Base-by-base conservation (phyloP, 176 grass and related monocot species). In the Paspalum notatum region DNA sequence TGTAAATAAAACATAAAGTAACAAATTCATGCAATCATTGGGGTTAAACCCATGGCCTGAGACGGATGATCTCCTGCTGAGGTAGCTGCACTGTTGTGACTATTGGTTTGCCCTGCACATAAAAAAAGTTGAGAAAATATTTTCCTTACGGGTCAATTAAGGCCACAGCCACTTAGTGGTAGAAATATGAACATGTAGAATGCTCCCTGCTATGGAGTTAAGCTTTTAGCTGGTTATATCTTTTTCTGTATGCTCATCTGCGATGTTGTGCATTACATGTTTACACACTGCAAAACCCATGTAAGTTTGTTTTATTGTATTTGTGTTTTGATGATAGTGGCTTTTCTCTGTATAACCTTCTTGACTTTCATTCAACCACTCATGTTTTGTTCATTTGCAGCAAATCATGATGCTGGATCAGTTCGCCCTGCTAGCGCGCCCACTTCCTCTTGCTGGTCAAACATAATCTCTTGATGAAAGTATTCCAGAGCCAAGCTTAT, bases 381-480 rank as follows among this genome's bases (percentile, higher is more conserved):
- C 20, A 32, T 65, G 53, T 40, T 71, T 32, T 89, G 75, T 12
- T 65, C 40, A 75, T 76, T 24, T 87, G 62, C 75, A 91, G 80
- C 17, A 45, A 74, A 81, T 51, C 65, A 21, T 39, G 20, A 71
- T 55, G 76, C 71, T 50, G 39, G 22, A 51, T 73, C 64, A 71
- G 8, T n/a, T 76, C 56, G 55, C 27, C 60, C 71, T 7, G 14
- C 51, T 81, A 84, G n/a, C n/a, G n/a, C n/a, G 62, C 21, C 44
- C 46, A 62, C 72, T 71, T 41, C 37, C 18, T 84, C 59, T 77
- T 76, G 54, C 62, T 40, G 43, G 66, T 20, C 46, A 51, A 82
- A 60, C 43, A 41, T 45, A 71, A 45, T 71, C 42, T 58, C 21
- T 76, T 80, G 71, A 72, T 60, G 65, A 56, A 66, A 53, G 6